Base-by-base conservation (phyloP, 371 early-diverging fungal species). In the Rhizomucor pusillus region DNA sequence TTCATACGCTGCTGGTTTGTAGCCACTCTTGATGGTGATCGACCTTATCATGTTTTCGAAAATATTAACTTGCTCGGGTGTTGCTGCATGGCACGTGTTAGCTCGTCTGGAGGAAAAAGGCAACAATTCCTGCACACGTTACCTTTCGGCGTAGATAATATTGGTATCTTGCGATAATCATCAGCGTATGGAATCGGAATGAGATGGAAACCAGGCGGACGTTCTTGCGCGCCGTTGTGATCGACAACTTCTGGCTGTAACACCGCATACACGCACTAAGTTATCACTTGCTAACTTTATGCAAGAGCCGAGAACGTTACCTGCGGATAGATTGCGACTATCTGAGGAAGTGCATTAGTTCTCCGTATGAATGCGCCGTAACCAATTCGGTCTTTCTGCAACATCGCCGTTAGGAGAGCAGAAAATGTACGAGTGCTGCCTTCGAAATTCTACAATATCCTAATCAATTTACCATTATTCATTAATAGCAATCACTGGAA, bases 361-460 rank as follows among this genome's bases (percentile, higher is more conserved):
- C 88, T 69, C 23, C 77, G 72, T 35, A 79, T 78, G 18, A 84
- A 73, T 1, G 69, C 70, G 52, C 87, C 84, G 20, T 88, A 77
- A 4, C 83, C 88, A 13, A 82, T 73, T 60, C 78, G 81, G 23
- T 79, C 63, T 54, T 59, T 63, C 25, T 73, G 71, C 12, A 62
- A 37, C 80, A 86, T 66, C 5, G 81, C 69, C 5, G 67, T 62
- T 16, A 87, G 69, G 11, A 90, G 63, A 1, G 88, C 81, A 1
- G 85, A 68, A 55, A 89, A 88, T 3, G 86, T 67, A 13, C 81
- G 71, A 1, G 80, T 79, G 52, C 90, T 89, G 11, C 89, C 90
- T 41, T 72, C 69, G 45, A 75, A 84, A 51, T 71, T 59, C 73
- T 75, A 47, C 14, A 36, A 29, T 25, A 48, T 39, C 47, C 37